phyloP scores from a whole-genome alignment of 1,284 basidiomycete species.

The Heterobasidion parviporum region DNA sequence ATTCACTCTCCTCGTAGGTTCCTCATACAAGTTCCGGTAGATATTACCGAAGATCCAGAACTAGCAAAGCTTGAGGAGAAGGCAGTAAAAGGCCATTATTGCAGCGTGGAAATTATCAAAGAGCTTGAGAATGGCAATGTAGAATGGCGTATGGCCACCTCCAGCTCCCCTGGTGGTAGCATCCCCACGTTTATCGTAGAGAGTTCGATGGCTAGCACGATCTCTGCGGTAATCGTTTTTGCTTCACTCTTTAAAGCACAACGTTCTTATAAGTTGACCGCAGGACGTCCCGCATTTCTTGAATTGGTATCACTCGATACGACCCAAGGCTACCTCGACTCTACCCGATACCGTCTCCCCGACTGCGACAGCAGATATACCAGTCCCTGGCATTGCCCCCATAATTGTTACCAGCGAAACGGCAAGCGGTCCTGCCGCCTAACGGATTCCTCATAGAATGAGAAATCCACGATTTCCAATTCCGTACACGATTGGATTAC shows the following conservation, averaged over 20 bases:
- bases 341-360: neutral
- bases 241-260: neutral
- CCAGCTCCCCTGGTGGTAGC: constrained; percentile 61
- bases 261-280: neutral
- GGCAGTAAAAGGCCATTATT: constrained; percentile 63
- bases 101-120: constrained; percentile 55
- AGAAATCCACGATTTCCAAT: no score
- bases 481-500: neutral
- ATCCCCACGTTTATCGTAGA: constrained; percentile 60
- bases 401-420: neutral
- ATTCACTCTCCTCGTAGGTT: constrained; percentile 27
- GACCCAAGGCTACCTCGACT: neutral
- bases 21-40: constrained; percentile 67
- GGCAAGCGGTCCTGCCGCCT: neutral
- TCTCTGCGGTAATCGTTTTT: constrained; percentile 41
- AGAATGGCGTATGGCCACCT: constrained; percentile 76
- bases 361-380: constrained; percentile 31
- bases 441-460: neutral
- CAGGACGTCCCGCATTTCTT: constrained; percentile 67
- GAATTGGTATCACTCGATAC: constrained; percentile 28
- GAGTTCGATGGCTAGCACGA: constrained; percentile 47
- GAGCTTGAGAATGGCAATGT: constrained; percentile 57
- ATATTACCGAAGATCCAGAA: constrained; percentile 47
- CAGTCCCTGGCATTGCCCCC: constrained; percentile 75
- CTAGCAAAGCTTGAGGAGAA: constrained; percentile 55